phyloP scores from a whole-genome alignment of 2,329 filamentous ascomycete species.

The Calonectria henricotiae region DNA sequence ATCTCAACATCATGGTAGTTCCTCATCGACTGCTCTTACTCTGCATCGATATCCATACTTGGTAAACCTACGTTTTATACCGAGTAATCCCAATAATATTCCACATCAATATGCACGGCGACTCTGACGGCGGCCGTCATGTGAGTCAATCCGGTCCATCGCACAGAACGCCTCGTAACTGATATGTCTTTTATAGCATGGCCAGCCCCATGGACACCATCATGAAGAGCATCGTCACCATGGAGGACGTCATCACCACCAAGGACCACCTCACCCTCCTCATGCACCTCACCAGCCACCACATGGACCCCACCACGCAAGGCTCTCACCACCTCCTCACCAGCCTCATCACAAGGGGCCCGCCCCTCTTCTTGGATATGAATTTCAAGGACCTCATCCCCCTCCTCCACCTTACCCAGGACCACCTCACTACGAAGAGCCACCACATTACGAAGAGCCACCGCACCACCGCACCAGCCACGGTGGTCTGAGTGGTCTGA shows the following conservation, averaged over 20 bases:
- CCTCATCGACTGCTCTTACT: background rate
- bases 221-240: background rate
- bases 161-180: background rate
- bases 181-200: background rate
- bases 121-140: background rate
- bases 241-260: conserved; percentile 3
- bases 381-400: conserved; percentile 10
- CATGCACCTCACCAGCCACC: background rate
- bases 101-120: conserved; percentile 6
- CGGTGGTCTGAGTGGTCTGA: background rate
- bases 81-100: background rate
- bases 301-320: background rate
- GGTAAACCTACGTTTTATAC: background rate
- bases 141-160: background rate
- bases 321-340: background rate
- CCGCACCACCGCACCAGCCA: background rate
- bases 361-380: conserved; percentile 9
- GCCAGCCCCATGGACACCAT: background rate
- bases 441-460: background rate
- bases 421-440: background rate
- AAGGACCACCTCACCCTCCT: background rate
- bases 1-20: background rate
- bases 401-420: background rate
- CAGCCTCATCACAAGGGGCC: background rate
- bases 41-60: background rate